Evolutionary conservation across 78 protist species (phyloP).

Genomic region (Dictyostelium intermedium): DNA sequence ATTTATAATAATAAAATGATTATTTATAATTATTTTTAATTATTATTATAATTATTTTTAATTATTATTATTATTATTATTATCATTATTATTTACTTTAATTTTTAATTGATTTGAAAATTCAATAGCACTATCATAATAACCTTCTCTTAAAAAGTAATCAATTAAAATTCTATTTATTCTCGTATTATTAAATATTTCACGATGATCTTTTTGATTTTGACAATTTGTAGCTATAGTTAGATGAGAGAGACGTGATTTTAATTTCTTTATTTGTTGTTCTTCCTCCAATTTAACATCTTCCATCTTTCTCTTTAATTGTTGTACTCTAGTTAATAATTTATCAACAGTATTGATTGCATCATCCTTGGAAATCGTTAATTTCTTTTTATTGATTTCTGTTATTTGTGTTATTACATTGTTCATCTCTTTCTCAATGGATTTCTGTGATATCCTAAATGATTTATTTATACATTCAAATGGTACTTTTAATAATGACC

Average conservation of each 20-base stretch:
- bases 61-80: neutral
- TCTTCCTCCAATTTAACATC: constrained; percentile 69
- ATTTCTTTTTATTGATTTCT: constrained; percentile 17
- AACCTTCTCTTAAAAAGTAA: constrained; percentile 77
- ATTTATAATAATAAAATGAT: neutral
- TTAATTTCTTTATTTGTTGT: constrained; percentile 35
- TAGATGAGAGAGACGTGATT: constrained; percentile 41
- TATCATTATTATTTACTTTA: constrained; percentile 18
- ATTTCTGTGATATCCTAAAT: constrained; percentile 79
- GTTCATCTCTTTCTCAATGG: constrained; percentile 79
- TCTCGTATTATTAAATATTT: constrained; percentile 20
- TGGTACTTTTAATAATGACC: constrained; percentile 74
- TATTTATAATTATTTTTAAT: neutral
- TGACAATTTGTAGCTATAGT: neutral
- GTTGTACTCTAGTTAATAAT: constrained; percentile 41
- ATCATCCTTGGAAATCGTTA: constrained; percentile 14
- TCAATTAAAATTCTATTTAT: constrained; percentile 77
- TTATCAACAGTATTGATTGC: constrained; percentile 53
- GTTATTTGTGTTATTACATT: neutral
- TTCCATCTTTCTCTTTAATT: constrained; percentile 77
- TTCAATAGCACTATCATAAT: constrained; percentile 43
- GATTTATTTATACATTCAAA: constrained; percentile 64
- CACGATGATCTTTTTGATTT: neutral
- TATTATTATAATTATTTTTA: too few species aligned
- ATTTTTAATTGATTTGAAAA: constrained; percentile 53